These are phyloP conservation scores for Sporothrix luriei DNA, from an alignment of 2,329 filamentous ascomycete species.

Conservation along the genomic window DNA sequence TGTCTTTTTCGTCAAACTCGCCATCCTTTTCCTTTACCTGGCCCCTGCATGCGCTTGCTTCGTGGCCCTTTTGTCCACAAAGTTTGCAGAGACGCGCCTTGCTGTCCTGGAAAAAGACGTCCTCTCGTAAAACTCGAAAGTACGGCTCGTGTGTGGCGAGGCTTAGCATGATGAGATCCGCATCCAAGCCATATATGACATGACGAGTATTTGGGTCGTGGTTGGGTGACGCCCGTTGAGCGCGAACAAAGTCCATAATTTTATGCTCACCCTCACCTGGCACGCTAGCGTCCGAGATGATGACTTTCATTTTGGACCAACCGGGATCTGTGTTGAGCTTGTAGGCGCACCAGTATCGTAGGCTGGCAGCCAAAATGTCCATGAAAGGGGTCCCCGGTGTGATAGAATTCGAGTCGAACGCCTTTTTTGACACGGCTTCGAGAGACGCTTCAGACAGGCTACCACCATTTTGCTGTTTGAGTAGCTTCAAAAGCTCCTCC, in stretches of 20 bases:
- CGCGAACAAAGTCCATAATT: conserved; percentile 97
- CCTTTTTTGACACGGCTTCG: conserved; percentile 74
- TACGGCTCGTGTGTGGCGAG: conserved; percentile 96
- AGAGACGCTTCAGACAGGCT: conserved; percentile 62
- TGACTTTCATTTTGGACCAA: conserved; percentile 94
- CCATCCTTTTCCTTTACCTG: conserved; percentile 75
- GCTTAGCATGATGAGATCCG: conserved; percentile 97
- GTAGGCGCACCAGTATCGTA: conserved; percentile 96
- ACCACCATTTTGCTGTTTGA: conserved; percentile 76
- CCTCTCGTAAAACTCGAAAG: conserved; percentile 93
- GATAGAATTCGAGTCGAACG: conserved; percentile 85
- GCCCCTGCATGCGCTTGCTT: conserved; percentile 81
- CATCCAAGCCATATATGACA: conserved; percentile 97
- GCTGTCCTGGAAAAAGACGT: conserved; percentile 90
- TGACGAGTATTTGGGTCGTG: conserved; percentile 97
- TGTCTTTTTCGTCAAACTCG: conserved; percentile 80
- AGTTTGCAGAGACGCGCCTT: conserved; percentile 81
- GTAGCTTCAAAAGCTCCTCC: conserved; percentile 79
- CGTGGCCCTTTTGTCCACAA: conserved; percentile 90
- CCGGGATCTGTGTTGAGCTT: conserved; percentile 96
- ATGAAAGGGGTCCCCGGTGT: conserved; percentile 98
- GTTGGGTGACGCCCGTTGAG: conserved; percentile 84
- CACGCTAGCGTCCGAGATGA: conserved; percentile 97
- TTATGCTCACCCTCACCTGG: conserved; percentile 99
- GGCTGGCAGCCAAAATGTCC: conserved; percentile 85